Conservation (phyloP, 352 stramenopile species). For the Pseudoperonospora humuli region DNA sequence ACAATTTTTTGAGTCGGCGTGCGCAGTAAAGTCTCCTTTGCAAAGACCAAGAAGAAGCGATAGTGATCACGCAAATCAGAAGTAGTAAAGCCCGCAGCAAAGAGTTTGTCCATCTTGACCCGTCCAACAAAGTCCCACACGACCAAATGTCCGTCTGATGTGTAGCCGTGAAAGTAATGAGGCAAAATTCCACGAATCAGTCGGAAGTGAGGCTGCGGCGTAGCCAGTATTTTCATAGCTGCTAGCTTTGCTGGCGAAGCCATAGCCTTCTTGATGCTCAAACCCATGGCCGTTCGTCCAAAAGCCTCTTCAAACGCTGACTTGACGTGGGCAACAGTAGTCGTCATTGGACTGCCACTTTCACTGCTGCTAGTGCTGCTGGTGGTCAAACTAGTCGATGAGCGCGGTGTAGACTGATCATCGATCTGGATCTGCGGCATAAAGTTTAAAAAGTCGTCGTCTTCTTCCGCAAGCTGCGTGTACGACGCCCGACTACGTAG, state of each 20-base stretch:
- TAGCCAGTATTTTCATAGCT: slow-evolving; percentile 30
- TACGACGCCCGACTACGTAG: slow-evolving; percentile 58
- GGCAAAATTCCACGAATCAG: slow-evolving; percentile 62
- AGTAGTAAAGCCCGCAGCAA: slow-evolving; percentile 59
- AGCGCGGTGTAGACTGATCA: slow-evolving; percentile 12
- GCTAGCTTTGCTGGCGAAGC: slow-evolving; percentile 23
- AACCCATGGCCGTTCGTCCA: slow-evolving; percentile 26
- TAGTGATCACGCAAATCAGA: slow-evolving; percentile 66
- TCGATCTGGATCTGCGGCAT: slow-evolving; percentile 34
- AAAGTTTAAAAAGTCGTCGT: slow-evolving; percentile 42
- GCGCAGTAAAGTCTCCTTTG: slow-evolving; percentile 57
- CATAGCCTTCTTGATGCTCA: slow-evolving; percentile 37
- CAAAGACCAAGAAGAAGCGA: slow-evolving; percentile 70
- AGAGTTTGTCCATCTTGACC: slow-evolving; percentile 70
- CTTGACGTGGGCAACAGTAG: slow-evolving; percentile 52
- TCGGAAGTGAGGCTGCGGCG: slow-evolving; percentile 62
- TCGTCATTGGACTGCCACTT: slow-evolving; percentile 15
- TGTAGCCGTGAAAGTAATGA: slow-evolving; percentile 76
- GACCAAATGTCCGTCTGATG: slow-evolving; percentile 50
- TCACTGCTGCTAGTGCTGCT: slow-evolving; percentile 33
- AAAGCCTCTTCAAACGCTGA: slow-evolving; percentile 69
- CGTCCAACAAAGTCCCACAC: slow-evolving; percentile 75
- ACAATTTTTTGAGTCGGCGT: slow-evolving; percentile 54
- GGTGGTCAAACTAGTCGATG: slow-evolving; percentile 23
- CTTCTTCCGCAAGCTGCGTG: slow-evolving; percentile 53